These are phyloP conservation scores for Zancudomyces culisetae DNA, from an alignment of 371 early-diverging fungal species.

Conservation along the genomic window DNA sequence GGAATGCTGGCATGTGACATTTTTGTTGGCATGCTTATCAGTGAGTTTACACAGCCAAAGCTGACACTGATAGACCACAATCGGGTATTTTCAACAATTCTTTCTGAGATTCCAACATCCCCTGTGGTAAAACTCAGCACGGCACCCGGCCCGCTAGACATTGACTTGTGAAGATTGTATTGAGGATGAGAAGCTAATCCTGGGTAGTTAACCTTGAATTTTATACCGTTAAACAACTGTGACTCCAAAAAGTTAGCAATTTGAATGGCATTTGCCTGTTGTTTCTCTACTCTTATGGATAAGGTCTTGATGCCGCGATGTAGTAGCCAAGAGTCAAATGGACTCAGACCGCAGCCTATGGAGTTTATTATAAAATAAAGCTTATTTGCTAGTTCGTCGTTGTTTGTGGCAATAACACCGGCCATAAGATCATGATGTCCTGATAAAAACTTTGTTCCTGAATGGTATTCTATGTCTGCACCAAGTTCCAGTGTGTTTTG, in stretches of 20 bases:
- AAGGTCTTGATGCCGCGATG: slow-evolving; percentile 90
- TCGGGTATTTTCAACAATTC: slow-evolving; percentile 63
- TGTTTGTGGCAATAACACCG: slow-evolving; percentile 73
- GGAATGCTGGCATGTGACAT: slow-evolving; percentile 97
- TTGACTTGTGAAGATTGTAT: slow-evolving; percentile 53
- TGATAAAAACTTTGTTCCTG: slow-evolving; percentile 92
- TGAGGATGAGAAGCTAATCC: slow-evolving; percentile 74
- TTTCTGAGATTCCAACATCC: slow-evolving; percentile 52
- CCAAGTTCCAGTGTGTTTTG: slow-evolving; percentile 79
- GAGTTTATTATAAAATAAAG: slow-evolving; percentile 82
- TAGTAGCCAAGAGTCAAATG: slow-evolving; percentile 90
- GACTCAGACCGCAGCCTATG: slow-evolving; percentile 76
- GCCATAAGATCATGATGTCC: slow-evolving; percentile 95
- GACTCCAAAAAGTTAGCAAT: slow-evolving; percentile 65
- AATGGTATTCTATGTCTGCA: slow-evolving; percentile 90
- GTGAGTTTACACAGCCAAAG: slow-evolving; percentile 91
- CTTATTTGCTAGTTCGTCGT: slow-evolving; percentile 42
- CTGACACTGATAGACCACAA: slow-evolving; percentile 84
- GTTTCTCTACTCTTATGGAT: slow-evolving; percentile 80
- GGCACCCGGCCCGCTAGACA: slow-evolving; percentile 78
- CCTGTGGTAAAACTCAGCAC: slow-evolving; percentile 89
- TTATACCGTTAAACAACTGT: slow-evolving; percentile 25
- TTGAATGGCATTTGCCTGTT: slow-evolving; percentile 61
- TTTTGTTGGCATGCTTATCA: slow-evolving; percentile 91
- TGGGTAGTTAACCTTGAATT: slow-evolving; percentile 76